Evolutionary conservation across 2,329 filamentous ascomycete species (phyloP).

Genomic region (Pseudogymnoascus sp.): DNA sequence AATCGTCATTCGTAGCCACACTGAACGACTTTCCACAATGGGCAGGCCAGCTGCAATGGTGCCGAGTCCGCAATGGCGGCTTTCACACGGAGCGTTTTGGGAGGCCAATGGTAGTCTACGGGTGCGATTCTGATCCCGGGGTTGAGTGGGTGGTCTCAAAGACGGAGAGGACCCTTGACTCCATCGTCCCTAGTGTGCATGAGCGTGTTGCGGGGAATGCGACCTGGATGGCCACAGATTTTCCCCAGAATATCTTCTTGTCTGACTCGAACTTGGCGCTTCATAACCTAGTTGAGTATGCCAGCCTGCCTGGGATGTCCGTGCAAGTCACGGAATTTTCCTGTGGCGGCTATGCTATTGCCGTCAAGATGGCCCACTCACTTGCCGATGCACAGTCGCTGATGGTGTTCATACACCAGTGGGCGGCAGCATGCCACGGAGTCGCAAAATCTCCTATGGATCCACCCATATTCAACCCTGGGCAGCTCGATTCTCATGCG

Average conservation of each 20-base stretch:
- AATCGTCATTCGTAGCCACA: constrained; percentile 31
- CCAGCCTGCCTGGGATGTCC: constrained; percentile 26
- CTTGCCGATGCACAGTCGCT: constrained; percentile 41
- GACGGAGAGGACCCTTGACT: constrained; percentile 26
- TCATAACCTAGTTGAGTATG: constrained; percentile 28
- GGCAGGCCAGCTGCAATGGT: constrained; percentile 4
- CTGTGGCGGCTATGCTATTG: constrained; percentile 38
- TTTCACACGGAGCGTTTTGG: constrained; percentile 31
- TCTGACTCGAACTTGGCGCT: constrained; percentile 33
- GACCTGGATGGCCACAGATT: constrained; percentile 33
- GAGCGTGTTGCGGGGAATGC: constrained; percentile 15
- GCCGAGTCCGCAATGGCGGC: constrained; percentile 39
- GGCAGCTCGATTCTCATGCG: constrained; percentile 33
- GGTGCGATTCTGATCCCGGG: constrained; percentile 36
- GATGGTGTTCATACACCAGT: constrained; percentile 38
- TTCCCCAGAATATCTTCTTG: constrained; percentile 34
- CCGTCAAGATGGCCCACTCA: constrained; percentile 38
- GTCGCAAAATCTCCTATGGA: constrained; percentile 14
- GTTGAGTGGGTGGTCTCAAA: constrained; percentile 35
- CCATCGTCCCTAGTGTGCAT: constrained; percentile 29
- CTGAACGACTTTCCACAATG: constrained; percentile 24
- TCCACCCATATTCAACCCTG: constrained; percentile 37
- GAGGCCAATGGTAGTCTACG: constrained; percentile 34
- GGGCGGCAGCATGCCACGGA: constrained; percentile 32
- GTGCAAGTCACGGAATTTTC: constrained; percentile 38